Conservation (phyloP, 768 basidiomycete species). For the Pleurotus djamor region DNA sequence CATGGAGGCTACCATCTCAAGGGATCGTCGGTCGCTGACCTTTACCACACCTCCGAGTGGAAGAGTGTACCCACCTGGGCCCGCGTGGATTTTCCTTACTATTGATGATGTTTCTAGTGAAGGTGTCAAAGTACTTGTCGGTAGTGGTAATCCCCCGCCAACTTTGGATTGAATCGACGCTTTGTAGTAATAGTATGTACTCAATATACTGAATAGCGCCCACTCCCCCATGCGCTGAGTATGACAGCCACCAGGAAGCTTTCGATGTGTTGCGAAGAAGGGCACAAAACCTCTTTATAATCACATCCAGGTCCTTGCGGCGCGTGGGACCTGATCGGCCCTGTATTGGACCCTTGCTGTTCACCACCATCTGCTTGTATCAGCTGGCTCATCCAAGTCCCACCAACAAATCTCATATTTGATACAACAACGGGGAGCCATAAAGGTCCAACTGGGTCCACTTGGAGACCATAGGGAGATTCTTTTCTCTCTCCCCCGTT, state of each 20-base stretch:
- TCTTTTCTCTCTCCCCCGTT: neutral
- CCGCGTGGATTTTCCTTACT: conserved; percentile 71
- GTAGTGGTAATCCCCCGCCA: conserved; percentile 59
- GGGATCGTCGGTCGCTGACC: conserved; percentile 31
- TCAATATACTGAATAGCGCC: too few relatives aligned
- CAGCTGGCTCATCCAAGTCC: neutral
- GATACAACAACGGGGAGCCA: too few relatives aligned
- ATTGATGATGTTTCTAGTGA: conserved; percentile 61
- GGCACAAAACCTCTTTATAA: neutral
- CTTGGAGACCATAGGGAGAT: neutral
- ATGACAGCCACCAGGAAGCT: too few relatives aligned
- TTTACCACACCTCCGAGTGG: conserved; percentile 65
- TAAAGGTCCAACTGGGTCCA: too few relatives aligned
- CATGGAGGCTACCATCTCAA: conserved; percentile 20
- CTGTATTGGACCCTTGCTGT: neutral
- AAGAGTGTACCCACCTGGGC: conserved; percentile 75
- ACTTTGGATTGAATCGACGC: neutral
- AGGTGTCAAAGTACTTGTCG: conserved; percentile 65
- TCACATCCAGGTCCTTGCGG: neutral
- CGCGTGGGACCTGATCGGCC: neutral
- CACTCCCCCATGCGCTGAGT: too few relatives aligned
- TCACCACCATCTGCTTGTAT: neutral
- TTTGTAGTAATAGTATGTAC: too few relatives aligned
- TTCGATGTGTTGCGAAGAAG: neutral
- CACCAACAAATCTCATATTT: neutral